These are phyloP conservation scores for Yarrowia keelungensis DNA, from an alignment of 805 yeast genomes.

Conservation along the genomic window DNA sequence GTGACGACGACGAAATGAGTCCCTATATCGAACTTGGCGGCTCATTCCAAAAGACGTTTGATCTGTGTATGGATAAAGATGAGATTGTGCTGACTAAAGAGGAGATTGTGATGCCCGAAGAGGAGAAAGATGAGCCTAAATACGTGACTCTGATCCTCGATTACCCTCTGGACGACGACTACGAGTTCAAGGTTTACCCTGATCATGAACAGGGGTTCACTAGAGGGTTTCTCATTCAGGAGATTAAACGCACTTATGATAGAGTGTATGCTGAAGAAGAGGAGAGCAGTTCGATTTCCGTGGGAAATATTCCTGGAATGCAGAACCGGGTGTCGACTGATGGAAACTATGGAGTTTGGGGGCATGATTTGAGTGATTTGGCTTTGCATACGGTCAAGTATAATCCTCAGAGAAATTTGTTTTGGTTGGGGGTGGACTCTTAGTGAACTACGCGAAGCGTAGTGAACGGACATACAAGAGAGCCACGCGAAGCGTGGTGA, in stretches of 20 bases:
- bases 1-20: not conserved
- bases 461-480: no score
- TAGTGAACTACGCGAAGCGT: not conserved
- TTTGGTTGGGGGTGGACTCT: conserved; percentile 8
- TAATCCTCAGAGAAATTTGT: not conserved
- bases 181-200: conserved; percentile 8
- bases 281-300: not conserved
- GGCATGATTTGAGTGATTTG: conserved; percentile 10
- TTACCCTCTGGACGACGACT: conserved; percentile 1
- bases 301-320: not conserved
- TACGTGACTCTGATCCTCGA: conserved; percentile 16
- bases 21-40: not conserved
- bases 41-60: not conserved
- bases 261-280: conserved; percentile 7
- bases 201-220: not conserved
- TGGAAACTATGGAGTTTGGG: conserved; percentile 20
- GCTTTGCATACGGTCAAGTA: not conserved
- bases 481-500: no score
- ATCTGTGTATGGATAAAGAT: not conserved
- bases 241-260: conserved; percentile 1
- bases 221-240: not conserved
- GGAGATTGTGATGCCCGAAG: not conserved
- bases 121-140: not conserved
- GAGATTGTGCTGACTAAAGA: not conserved
- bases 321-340: not conserved